Evolutionary conservation across 2,329 filamentous ascomycete species (phyloP), one percentile per base, ranked within the genome.

Genomic region (Boeremia exigua): DNA sequence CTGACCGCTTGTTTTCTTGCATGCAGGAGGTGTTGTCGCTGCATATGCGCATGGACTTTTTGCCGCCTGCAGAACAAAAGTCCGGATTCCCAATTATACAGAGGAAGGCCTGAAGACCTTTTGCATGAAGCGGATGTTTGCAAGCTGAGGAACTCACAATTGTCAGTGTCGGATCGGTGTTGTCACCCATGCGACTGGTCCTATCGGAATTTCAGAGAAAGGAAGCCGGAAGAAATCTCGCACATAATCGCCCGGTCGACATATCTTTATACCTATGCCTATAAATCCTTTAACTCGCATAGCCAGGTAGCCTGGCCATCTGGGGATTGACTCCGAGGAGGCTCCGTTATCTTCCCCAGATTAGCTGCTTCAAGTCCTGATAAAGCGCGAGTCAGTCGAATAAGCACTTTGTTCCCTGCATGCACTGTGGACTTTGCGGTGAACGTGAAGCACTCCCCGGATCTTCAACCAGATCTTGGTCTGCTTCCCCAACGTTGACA

Each of bases 361-460:
- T 67, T 65, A 69, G 66, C 62, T 65, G 61, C 47, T 56, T 38
- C 57, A 62, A 36, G 38, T 54, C 48, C 53, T 63, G 61, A 69
- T 69, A 67, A 63, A 59, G 58, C 49, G 51, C 58, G 60, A 66
- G 54, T 53, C 60, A 51, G 49, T 59, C 59, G 54, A 63, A 59
- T 55, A 52, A 49, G 56, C 38, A 54, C 29, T 33, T 33, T 36
- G 28, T 19, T 39, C 40, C 34, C 28, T 38, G 30, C 54, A 25
- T 47, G 27, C 19, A n/a, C 39, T 28, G 29, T 40, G 38, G 45
- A 34, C n/a, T 40, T 45, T 49, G 37, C 51, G 42, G 53, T 50
- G 32, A 48, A 36, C 17, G 25, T 42, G 44, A 45, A 1, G 11
- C 15, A 15, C 30, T 39, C 32, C 52, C 54, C 51, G 33, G 36